Conservation (phyloP, 345 rosid species). For the Eucalyptus globulus region DNA sequence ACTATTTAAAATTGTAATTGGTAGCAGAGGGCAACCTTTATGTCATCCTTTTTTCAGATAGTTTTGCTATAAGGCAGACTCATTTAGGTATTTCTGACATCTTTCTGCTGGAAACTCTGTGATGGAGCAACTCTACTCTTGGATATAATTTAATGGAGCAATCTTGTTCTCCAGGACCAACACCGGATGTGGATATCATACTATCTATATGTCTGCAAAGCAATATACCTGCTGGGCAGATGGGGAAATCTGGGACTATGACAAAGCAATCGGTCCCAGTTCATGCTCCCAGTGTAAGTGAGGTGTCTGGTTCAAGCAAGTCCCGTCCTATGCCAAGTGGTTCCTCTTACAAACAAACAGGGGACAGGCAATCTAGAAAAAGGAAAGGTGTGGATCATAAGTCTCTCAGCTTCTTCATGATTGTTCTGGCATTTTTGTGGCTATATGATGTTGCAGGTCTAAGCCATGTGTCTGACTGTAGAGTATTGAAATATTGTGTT, state of each 20-base stretch:
- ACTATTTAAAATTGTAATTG: background rate
- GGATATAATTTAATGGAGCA: background rate
- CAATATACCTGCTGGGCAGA: conserved; percentile 33
- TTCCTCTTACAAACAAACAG: conserved; percentile 52
- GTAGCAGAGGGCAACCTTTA: background rate
- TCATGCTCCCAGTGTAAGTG: conserved; percentile 46
- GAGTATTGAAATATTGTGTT: background rate
- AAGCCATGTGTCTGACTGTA: background rate
- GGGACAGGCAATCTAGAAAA: conserved; percentile 51
- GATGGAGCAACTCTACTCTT: background rate
- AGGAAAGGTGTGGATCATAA: conserved; percentile 57
- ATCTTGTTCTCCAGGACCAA: conserved; percentile 42
- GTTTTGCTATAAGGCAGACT: background rate
- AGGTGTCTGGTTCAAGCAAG: conserved; percentile 59
- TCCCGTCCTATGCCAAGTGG: conserved; percentile 27
- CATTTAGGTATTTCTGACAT: background rate
- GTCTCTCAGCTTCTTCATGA: background rate
- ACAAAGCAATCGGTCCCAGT: conserved; percentile 14
- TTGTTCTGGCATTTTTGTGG: background rate
- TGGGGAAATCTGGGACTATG: conserved; percentile 22
- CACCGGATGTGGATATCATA: conserved; percentile 69
- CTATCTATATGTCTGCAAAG: conserved; percentile 86
- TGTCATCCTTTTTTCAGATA: background rate
- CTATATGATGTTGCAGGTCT: background rate
- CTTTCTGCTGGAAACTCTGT: background rate